Base-by-base conservation (phyloP, 1,284 basidiomycete genomes). In the Paramarasmius palmivorus region DNA sequence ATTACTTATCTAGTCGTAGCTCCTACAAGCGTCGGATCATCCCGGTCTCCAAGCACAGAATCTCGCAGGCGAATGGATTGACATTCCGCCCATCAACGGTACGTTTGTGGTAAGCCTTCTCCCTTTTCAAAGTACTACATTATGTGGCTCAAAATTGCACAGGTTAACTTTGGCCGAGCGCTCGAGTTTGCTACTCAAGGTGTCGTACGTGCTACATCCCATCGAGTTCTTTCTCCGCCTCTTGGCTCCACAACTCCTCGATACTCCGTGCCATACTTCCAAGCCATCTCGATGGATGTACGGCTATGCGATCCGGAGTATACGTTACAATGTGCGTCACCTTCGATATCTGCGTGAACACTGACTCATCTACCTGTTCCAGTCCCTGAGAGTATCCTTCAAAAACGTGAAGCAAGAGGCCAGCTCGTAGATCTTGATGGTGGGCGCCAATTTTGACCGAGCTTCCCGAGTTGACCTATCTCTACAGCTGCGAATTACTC, bases 201-300 rank as follows among this genome's bases (percentile, higher is more conserved):
- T 7, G 70, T 88, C 2, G 83, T 83, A 3, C 74, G 82, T 15
- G 87, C 87, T 4, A 90, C 87, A 0, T 86, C 83, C 0, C 87
- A 90, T 59, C 78, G 84, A 10, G 87, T 90, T 2, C 67, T 86
- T 12, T 85, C 83, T 0, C 86, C 86, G 0, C 73, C 75, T 4
- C 71, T 71, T 1, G 74, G 20, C 17, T 19, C 17, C 12, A 35
- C 25, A 55, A 60, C 1, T 78, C 83, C 86, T 0, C 77, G 86
- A 15, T 88, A 87, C 65, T 88, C 85, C 0, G 76, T 90, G 1
- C 86, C 86, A 0, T 88, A 87, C 71, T 90, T 90, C 77, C 85
- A 88, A 64, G 84, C 81, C 59, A 86, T 88, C 51, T 70, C 77
- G 3, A 75, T 84, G 52, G 29, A 17, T 67, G 73, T 19, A 67